phyloP scores from a whole-genome alignment of 2,329 filamentous ascomycete genomes.

The Diaporthe velutina region DNA sequence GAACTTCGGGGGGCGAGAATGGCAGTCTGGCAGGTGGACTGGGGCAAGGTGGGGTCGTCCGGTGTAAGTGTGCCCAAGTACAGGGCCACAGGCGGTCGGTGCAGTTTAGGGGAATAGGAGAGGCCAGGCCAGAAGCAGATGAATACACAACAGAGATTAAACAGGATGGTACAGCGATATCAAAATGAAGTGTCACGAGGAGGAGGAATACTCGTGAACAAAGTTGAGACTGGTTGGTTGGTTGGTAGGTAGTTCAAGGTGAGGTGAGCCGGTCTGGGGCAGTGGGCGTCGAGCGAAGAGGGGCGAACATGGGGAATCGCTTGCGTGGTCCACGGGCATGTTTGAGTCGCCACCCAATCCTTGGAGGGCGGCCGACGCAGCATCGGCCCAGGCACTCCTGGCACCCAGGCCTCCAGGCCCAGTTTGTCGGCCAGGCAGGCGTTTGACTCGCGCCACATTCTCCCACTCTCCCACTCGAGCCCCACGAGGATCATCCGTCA shows the following conservation, averaged over 20 bases:
- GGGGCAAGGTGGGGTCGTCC: conserved; percentile 30
- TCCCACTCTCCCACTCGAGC: conserved; percentile 14
- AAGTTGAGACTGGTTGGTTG: background rate
- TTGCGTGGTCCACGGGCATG: conserved; percentile 22
- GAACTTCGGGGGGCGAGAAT: conserved; percentile 28
- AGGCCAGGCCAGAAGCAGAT: background rate
- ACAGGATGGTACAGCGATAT: background rate
- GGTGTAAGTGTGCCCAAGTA: conserved; percentile 33
- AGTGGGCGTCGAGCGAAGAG: background rate
- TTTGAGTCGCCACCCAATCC: conserved; percentile 16
- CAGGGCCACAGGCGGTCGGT: background rate
- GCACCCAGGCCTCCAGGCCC: conserved; percentile 12
- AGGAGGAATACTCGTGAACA: background rate
- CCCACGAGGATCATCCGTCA: conserved; percentile 30
- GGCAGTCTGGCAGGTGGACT: background rate
- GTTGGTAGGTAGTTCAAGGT: background rate
- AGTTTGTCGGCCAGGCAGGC: conserved; percentile 26
- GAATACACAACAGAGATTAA: background rate
- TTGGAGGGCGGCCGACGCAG: conserved; percentile 1
- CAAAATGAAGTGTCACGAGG: conserved; percentile 12
- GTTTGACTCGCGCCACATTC: conserved; percentile 20
- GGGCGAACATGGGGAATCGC: conserved; percentile 20
- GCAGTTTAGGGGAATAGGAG: background rate
- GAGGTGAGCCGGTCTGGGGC: conserved; percentile 3
- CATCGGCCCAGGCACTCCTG: conserved; percentile 9